Conservation (phyloP, 768 basidiomycete genomes). For the Termitomyces sp. region DNA sequence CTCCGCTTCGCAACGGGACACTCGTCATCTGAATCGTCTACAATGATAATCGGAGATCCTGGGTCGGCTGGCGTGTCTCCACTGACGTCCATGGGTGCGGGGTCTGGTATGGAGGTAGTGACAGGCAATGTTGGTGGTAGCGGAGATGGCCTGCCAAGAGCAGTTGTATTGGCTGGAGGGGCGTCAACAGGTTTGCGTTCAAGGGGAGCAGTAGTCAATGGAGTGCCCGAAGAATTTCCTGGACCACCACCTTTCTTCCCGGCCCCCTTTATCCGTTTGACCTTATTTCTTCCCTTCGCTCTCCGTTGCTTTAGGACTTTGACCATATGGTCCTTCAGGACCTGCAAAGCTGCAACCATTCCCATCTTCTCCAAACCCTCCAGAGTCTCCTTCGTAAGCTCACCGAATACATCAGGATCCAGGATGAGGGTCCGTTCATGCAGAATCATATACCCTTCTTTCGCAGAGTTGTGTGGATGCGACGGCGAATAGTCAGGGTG, state of each 20-base stretch:
- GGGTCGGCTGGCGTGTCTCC: constrained; percentile 19
- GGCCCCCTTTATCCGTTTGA: constrained; percentile 19
- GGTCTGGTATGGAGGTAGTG: constrained; percentile 18
- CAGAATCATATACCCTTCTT: constrained; percentile 65
- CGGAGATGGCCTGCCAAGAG: not conserved
- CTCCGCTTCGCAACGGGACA: constrained; percentile 54
- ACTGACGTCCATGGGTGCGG: constrained; percentile 24
- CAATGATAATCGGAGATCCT: constrained; percentile 51
- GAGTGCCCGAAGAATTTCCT: constrained; percentile 16
- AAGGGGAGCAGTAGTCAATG: constrained; percentile 43
- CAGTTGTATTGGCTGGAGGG: not conserved
- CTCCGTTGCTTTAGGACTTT: constrained; percentile 74
- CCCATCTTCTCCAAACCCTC: constrained; percentile 75
- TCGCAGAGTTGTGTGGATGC: constrained; percentile 42
- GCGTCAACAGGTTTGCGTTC: constrained; percentile 13
- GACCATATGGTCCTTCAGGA: constrained; percentile 81
- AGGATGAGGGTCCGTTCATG: constrained; percentile 82
- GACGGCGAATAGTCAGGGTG: constrained; percentile 47
- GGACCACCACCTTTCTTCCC: constrained; percentile 19
- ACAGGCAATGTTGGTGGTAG: constrained; percentile 5
- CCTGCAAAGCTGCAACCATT: constrained; percentile 73
- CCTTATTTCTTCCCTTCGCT: constrained; percentile 35
- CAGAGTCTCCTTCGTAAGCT: constrained; percentile 67
- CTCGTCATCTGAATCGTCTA: constrained; percentile 57
- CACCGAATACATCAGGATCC: constrained; percentile 79